Percentiles rank a stretch among this genome's conserved stretches.
phyloP scores from a whole-genome alignment of 2,329 filamentous ascomycete species.

The Pestalotiopsis sp. region DNA sequence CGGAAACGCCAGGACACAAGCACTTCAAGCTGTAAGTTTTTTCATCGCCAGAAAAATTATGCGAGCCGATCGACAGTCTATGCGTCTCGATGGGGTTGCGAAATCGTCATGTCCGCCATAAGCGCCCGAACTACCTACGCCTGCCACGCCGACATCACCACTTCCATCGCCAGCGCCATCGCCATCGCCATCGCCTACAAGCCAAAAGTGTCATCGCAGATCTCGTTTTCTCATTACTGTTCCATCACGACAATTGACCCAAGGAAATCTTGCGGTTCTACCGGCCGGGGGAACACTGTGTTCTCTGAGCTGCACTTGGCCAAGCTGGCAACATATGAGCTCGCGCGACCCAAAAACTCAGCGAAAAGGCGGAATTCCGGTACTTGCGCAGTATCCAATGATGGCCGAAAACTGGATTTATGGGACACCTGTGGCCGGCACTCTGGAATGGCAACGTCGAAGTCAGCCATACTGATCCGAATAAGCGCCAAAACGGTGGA shows the following conservation, averaged over 20 bases:
- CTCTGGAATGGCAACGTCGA: not conserved
- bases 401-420: not conserved
- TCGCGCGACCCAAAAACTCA: not conserved
- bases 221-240: not conserved
- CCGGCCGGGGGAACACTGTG: not conserved
- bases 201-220: not conserved
- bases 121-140: conserved; percentile 10
- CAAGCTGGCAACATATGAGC: not conserved
- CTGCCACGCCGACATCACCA: not conserved
- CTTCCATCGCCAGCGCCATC: not conserved
- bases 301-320: no score
- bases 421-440: not conserved
- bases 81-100: conserved; percentile 22
- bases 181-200: not conserved
- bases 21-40: conserved; percentile 79
- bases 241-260: not conserved
- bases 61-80: conserved; percentile 14
- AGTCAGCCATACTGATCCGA: not conserved
- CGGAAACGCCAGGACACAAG: conserved; percentile 58
- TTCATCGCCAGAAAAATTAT: not conserved
- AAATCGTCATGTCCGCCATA: conserved; percentile 16
- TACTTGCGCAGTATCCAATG: not conserved
- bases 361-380: not conserved
- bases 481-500: not conserved
- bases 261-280: not conserved